Evolutionary conservation across 257 asterid species (phyloP).

Genomic region (Primulina huaijiensis): DNA sequence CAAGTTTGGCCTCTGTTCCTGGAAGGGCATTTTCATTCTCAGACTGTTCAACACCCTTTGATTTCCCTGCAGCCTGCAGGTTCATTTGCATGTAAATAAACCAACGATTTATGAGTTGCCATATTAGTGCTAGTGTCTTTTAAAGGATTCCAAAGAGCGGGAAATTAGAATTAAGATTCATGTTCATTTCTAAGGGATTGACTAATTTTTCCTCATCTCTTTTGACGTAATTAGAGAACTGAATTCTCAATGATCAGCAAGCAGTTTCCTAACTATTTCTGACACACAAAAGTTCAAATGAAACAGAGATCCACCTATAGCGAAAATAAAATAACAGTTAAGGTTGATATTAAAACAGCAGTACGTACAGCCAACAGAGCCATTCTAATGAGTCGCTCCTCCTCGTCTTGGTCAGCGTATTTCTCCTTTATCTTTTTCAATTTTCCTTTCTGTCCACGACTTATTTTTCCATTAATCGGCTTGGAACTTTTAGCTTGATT

Average conservation of each 20-base stretch:
- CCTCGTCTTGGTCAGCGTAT: conserved; percentile 98
- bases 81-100: conserved; percentile 20
- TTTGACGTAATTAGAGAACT: conserved; percentile 15
- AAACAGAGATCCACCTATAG: too few species aligned
- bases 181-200: background rate
- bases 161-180: background rate
- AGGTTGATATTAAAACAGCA: conserved; percentile 8
- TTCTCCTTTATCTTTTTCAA: conserved; percentile 94
- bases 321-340: background rate
- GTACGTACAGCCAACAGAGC: conserved; percentile 76
- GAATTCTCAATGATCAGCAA: conserved; percentile 7
- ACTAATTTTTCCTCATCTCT: background rate
- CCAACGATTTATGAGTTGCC: conserved; percentile 20
- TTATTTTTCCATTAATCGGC: conserved; percentile 53
- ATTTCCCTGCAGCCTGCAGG: conserved; percentile 87
- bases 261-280: conserved; percentile 19
- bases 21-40: conserved; percentile 36
- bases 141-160: background rate
- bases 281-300: background rate
- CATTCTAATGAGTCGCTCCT: conserved; percentile 85
- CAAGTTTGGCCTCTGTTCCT: conserved; percentile 36
- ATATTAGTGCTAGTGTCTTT: background rate
- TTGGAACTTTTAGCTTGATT: conserved; percentile 35
- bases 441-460: conserved; percentile 91
- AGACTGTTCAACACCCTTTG: conserved; percentile 40